Conservation (phyloP, 2,329 filamentous ascomycete genomes). For the Colletotrichum orbiculare region DNA sequence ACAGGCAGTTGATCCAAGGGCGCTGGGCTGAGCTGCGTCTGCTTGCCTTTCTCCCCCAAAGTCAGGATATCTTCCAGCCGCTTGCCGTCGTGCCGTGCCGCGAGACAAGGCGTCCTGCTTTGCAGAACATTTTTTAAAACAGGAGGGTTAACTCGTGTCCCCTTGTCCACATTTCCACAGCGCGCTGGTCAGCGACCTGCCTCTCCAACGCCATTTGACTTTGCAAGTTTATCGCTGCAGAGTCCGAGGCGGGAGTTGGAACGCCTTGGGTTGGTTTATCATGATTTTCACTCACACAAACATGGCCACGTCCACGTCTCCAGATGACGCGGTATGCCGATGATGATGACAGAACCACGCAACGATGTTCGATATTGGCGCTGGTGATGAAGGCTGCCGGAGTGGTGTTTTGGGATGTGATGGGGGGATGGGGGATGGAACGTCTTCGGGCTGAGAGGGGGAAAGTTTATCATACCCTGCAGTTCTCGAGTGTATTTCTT, state of each 20-base stretch:
- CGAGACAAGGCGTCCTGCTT: slow-evolving; percentile 35
- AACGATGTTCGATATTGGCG: slow-evolving; percentile 18
- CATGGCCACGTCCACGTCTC: slow-evolving; percentile 29
- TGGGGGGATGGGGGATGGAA: slow-evolving; percentile 5
- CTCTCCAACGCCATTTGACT: slow-evolving; percentile 31
- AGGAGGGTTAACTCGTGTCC: slow-evolving; percentile 35
- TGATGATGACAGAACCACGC: slow-evolving; percentile 17
- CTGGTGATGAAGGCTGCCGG: background rate
- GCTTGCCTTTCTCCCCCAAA: slow-evolving; percentile 13
- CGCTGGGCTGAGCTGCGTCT: slow-evolving; percentile 5
- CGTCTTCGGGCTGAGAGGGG: slow-evolving; percentile 29
- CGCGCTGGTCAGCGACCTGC: slow-evolving; percentile 22
- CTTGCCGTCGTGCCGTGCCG: slow-evolving; percentile 30
- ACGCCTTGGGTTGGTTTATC: slow-evolving; percentile 25
- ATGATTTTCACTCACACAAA: slow-evolving; percentile 37
- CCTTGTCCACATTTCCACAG: slow-evolving; percentile 36
- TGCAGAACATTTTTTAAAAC: slow-evolving; percentile 35
- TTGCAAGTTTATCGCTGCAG: slow-evolving; percentile 37
- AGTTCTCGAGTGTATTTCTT: slow-evolving; percentile 23
- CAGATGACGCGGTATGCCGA: slow-evolving; percentile 15
- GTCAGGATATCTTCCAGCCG: slow-evolving; percentile 15
- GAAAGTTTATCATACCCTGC: slow-evolving; percentile 37
- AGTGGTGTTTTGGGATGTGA: background rate
- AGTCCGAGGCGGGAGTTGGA: slow-evolving; percentile 33
- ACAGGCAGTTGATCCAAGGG: slow-evolving; percentile 14